Evolutionary conservation across 2,329 filamentous ascomycete genomes (phyloP).

Genomic region (Stylonectria norvegica): DNA sequence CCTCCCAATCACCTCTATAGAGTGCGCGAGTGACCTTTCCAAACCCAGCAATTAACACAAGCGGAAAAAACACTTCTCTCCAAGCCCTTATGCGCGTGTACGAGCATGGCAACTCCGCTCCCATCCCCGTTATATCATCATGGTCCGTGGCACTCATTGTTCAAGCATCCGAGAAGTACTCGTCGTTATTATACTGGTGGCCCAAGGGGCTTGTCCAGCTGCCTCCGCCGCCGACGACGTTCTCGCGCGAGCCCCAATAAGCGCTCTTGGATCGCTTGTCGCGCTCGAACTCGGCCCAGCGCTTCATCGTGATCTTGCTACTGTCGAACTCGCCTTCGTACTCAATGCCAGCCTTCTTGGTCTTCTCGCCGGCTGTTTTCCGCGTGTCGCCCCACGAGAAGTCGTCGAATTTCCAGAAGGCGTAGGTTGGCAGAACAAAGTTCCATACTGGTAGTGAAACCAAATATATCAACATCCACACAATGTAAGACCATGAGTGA

Average conservation of each 20-base stretch:
- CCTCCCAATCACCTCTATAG: conserved; percentile 23
- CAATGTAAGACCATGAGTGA: conserved; percentile 84
- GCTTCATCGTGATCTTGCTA: conserved; percentile 98
- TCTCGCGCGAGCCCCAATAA: conserved; percentile 54
- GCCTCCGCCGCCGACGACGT: conserved; percentile 40
- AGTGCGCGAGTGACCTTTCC: conserved; percentile 13
- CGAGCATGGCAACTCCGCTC: conserved; percentile 17
- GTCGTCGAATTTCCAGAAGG: conserved; percentile 99
- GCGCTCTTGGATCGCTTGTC: conserved; percentile 50
- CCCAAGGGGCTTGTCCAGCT: conserved; percentile 43
- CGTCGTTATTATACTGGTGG: conserved; percentile 51
- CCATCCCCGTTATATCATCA: conserved; percentile 19
- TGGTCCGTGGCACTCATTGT: conserved; percentile 13
- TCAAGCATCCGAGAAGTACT: conserved; percentile 54
- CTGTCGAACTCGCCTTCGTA: conserved; percentile 96
- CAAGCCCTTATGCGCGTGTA: conserved; percentile 13
- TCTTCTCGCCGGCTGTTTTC: conserved; percentile 88
- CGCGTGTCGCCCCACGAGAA: conserved; percentile 99
- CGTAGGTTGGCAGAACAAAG: conserved; percentile 87
- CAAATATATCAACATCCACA: conserved; percentile 97
- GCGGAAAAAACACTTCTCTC: no score
- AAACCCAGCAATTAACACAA: background rate
- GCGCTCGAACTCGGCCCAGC: conserved; percentile 93
- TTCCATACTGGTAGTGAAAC: conserved; percentile 95
- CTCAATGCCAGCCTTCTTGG: conserved; percentile 80